Evolutionary conservation across 2,329 filamentous ascomycete genomes (phyloP).

Genomic region (Penicillium sp.): DNA sequence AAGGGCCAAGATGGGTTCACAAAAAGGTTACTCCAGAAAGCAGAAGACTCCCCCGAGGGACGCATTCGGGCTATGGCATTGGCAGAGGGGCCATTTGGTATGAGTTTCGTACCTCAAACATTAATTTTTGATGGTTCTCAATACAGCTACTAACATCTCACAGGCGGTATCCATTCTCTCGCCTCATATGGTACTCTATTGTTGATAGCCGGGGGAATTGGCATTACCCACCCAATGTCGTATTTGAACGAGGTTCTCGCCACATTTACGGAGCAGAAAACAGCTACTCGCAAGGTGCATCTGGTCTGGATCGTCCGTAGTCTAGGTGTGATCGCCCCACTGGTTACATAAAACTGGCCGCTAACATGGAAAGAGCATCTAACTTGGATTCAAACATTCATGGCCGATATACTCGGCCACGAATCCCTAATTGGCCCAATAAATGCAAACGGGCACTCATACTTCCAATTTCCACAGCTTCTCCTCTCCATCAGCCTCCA

Average conservation of each 20-base stretch:
- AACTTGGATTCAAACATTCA: constrained; percentile 37
- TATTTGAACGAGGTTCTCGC: constrained; percentile 33
- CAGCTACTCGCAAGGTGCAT: constrained; percentile 29
- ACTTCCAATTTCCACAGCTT: constrained; percentile 26
- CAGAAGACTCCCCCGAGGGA: constrained; percentile 24
- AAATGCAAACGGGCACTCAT: constrained; percentile 22
- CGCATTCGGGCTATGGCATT: constrained; percentile 28
- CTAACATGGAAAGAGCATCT: constrained; percentile 29
- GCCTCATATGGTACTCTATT: constrained; percentile 35
- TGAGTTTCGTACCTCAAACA: background rate
- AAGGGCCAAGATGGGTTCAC: constrained; percentile 37
- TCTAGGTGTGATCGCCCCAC: constrained; percentile 21
- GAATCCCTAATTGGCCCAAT: constrained; percentile 22
- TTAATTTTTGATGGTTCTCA: background rate
- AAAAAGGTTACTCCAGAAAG: constrained; percentile 30
- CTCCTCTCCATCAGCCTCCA: constrained; percentile 31
- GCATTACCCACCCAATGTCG: constrained; percentile 38
- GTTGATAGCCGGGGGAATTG: constrained; percentile 38
- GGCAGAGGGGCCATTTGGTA: constrained; percentile 39
- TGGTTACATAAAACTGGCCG: background rate
- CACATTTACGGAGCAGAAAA: constrained; percentile 22
- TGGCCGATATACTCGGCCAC: constrained; percentile 31
- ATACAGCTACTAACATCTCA: background rate
- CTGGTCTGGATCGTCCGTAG: constrained; percentile 36
- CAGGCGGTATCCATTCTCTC: constrained; percentile 32